Percentiles rank a stretch among this genome's conserved stretches.
These are phyloP conservation scores for Rhizopogon sp. DNA, from an alignment of 768 basidiomycete genomes.

Conservation along the genomic window DNA sequence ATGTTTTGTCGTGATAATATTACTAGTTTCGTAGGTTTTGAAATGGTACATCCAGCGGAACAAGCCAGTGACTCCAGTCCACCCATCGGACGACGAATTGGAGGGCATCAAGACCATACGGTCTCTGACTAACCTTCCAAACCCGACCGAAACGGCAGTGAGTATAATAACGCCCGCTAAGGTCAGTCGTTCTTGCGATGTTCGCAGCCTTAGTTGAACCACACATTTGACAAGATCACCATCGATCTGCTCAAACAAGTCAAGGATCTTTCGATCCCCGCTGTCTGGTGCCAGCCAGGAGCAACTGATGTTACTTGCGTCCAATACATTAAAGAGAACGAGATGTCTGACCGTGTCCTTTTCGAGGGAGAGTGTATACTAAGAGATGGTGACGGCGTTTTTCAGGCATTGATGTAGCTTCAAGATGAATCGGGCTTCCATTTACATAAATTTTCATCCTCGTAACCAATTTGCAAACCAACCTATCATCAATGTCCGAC, in stretches of 20 bases:
- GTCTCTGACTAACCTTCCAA: conserved; percentile 50
- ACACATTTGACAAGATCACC: conserved; percentile 48
- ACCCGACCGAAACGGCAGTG: conserved; percentile 63
- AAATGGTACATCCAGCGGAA: conserved; percentile 68
- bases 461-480: too few species aligned
- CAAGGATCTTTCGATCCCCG: conserved; percentile 63
- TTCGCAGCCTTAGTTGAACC: neutral
- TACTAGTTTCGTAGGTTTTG: conserved; percentile 46
- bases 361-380: conserved; percentile 83
- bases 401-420: conserved; percentile 12
- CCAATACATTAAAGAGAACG: conserved; percentile 61
- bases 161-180: conserved; percentile 77
- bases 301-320: conserved; percentile 66
- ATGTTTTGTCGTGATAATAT: neutral
- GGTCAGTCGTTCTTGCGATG: conserved; percentile 30
- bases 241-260: conserved; percentile 62
- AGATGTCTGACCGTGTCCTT: conserved; percentile 62
- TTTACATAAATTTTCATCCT: neutral
- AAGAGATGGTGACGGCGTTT: conserved; percentile 63
- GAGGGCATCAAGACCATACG: conserved; percentile 58
- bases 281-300: conserved; percentile 89
- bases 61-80: conserved; percentile 64
- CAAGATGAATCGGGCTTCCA: conserved; percentile 7
- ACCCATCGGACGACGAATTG: conserved; percentile 68
- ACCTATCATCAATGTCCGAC: too few species aligned